These are phyloP conservation scores for Wolfiporia cocos DNA, from an alignment of 1,284 basidiomycete genomes.

Conservation along the genomic window DNA sequence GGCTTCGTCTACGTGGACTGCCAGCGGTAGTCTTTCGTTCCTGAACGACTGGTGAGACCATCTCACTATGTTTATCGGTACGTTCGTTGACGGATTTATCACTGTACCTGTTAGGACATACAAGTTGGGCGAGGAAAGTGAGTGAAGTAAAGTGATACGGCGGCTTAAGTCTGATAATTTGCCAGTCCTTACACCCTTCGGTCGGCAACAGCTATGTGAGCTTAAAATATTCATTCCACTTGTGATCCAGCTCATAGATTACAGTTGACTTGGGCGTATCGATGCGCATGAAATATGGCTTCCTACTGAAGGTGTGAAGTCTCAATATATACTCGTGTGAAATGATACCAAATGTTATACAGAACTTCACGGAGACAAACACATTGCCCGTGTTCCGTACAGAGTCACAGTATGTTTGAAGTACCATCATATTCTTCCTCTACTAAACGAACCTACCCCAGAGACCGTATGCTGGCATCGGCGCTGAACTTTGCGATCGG, in stretches of 20 bases:
- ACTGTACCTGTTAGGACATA: slow-evolving; percentile 52
- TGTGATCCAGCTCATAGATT: neutral
- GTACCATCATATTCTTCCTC: neutral
- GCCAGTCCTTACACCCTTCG: slow-evolving; percentile 77
- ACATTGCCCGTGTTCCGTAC: slow-evolving; percentile 83
- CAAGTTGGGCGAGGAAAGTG: slow-evolving; percentile 75
- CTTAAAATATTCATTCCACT: neutral
- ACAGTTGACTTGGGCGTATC: slow-evolving; percentile 68
- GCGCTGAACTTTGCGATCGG: slow-evolving; percentile 83
- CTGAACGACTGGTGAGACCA: slow-evolving; percentile 73
- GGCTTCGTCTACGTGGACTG: slow-evolving; percentile 50
- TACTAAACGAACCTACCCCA: slow-evolving; percentile 24
- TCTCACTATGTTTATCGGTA: slow-evolving; percentile 3
- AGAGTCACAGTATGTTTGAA: slow-evolving; percentile 69
- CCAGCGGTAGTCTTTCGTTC: slow-evolving; percentile 59
- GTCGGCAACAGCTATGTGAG: slow-evolving; percentile 73
- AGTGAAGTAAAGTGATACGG: slow-evolving; percentile 7
- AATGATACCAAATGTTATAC: slow-evolving; percentile 1
- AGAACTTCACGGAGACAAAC: slow-evolving; percentile 73
- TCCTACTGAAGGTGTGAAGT: slow-evolving; percentile 52
- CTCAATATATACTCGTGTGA: neutral
- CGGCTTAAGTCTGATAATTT: slow-evolving; percentile 3
- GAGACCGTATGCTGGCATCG: slow-evolving; percentile 80
- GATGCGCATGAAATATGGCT: slow-evolving; percentile 75
- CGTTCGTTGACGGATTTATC: neutral